These are phyloP conservation scores for Pseudodiploospora longispora DNA, from an alignment of 2,329 filamentous ascomycete genomes.

Conservation along the genomic window DNA sequence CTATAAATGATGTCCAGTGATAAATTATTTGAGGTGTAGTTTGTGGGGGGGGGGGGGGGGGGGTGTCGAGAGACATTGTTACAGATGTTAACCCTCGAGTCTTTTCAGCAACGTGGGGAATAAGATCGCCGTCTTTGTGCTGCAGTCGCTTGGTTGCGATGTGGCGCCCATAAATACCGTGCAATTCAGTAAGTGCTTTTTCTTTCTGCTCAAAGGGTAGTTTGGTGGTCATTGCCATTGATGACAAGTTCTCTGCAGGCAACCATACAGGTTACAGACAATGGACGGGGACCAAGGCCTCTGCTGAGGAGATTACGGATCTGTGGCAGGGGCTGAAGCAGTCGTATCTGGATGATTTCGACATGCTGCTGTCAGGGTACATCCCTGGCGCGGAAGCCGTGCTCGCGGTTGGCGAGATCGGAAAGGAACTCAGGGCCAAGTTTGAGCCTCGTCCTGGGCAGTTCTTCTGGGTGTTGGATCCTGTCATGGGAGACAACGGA, in stretches of 20 bases:
- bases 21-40: too few relatives aligned
- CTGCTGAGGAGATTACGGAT: constrained; percentile 73
- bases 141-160: constrained; percentile 90
- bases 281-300: constrained; percentile 75
- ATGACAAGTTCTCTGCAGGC: constrained; percentile 42
- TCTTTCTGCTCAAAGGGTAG: constrained; percentile 3
- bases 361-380: constrained; percentile 92
- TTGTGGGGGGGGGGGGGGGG: too few relatives aligned
- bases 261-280: constrained; percentile 93
- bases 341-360: constrained; percentile 79
- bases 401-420: constrained; percentile 76
- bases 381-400: constrained; percentile 82
- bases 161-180: constrained; percentile 93
- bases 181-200: constrained; percentile 70
- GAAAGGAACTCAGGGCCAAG: constrained; percentile 65
- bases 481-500: constrained; percentile 97
- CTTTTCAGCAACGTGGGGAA: constrained; percentile 82
- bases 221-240: too few relatives aligned
- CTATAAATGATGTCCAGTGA: too few relatives aligned
- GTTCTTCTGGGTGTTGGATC: constrained; percentile 97
- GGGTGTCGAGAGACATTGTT: too few relatives aligned
- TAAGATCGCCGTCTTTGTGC: constrained; percentile 89
- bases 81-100: not conserved
- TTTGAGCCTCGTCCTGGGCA: constrained; percentile 55
- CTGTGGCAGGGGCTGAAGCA: constrained; percentile 79